Base-by-base conservation (phyloP, 1,139 yeast genomes). In the Taphrina confusa region DNA sequence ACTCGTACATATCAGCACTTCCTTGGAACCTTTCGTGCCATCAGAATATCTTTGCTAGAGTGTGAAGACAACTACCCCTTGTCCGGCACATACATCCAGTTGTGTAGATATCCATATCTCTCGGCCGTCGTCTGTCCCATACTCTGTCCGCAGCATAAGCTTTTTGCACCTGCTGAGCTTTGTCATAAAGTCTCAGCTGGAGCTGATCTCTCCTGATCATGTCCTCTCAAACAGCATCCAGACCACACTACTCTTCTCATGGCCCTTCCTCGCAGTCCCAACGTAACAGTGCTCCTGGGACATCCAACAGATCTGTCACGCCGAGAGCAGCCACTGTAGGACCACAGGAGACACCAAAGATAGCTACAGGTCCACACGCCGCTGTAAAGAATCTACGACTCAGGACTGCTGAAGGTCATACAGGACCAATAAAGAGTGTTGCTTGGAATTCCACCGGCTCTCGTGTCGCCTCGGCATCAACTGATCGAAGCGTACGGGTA, bases 331-430 rank as follows among this genome's bases (percentile, higher is more conserved):
- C 50, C 23, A 23, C 39, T 4, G 34, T 25, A 30, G 40, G 14
- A 16, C 37, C 50, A 1, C 20, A 14, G 8, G 37, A 33, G 28
- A 14, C 31, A 47, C 34, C 42, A 22, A 37, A 27, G 36, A 30
- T 28, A 1, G 52, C 58, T 20, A 54, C 49, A 14, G 58, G 58
- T 5, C 58, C 51, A 8, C 58, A 54, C 34, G 58, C 58, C 5
- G 58, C 44, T 11, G 25, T 54, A n/a, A 47, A 33, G 33, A 31
- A 25, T 22, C 34, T 54, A 34, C 34, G 56, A 12, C 30, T 49
- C 39, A 59, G 34, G 25, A 44, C 51, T 27, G 76, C 71, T 20
- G 82, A 78, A 8, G 85, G 84, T 39, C 62, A 45, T 18, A 22
- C 31, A 34, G 64, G 56, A 20, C 57, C 57, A 25, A 46, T 63